Conservation (phyloP, 257 asterid species). For the Linaria vulgaris region DNA sequence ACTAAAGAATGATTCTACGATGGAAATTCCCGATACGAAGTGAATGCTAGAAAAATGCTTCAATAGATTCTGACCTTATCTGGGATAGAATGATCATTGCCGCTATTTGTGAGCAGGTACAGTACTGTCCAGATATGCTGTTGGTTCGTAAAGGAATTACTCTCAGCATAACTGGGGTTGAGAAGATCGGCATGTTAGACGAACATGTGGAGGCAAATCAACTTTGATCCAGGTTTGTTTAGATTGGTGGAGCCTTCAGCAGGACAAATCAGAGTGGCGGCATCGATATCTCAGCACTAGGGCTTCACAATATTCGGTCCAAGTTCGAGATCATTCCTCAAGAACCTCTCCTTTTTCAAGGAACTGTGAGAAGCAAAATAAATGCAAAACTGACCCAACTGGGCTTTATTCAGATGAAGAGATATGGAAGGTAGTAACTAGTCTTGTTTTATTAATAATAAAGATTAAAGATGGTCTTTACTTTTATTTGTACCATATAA, state of each 20-base stretch:
- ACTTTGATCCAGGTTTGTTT: constrained; percentile 88
- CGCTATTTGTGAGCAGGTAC: constrained; percentile 43
- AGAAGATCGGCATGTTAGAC: constrained; percentile 89
- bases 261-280: constrained; percentile 85
- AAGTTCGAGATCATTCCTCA: constrained; percentile 91
- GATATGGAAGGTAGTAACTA: constrained; percentile 73
- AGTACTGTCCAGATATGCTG: constrained; percentile 69
- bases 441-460: background rate
- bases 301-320: constrained; percentile 89
- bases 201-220: constrained; percentile 96
- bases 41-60: no score
- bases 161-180: constrained; percentile 80
- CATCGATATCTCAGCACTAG: constrained; percentile 60
- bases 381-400: constrained; percentile 84
- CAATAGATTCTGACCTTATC: no score
- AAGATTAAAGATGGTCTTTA: no score
- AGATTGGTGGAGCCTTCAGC: constrained; percentile 85
- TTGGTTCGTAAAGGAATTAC: constrained; percentile 78
- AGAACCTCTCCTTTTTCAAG: constrained; percentile 89
- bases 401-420: constrained; percentile 64
- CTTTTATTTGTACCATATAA: no score
- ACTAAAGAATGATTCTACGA: no score
- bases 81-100: no score
- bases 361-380: constrained; percentile 82
- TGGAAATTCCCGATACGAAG: no score